These are phyloP conservation scores for Melianthus villosus DNA, from an alignment of 441 rosid species.

Conservation along the genomic window DNA sequence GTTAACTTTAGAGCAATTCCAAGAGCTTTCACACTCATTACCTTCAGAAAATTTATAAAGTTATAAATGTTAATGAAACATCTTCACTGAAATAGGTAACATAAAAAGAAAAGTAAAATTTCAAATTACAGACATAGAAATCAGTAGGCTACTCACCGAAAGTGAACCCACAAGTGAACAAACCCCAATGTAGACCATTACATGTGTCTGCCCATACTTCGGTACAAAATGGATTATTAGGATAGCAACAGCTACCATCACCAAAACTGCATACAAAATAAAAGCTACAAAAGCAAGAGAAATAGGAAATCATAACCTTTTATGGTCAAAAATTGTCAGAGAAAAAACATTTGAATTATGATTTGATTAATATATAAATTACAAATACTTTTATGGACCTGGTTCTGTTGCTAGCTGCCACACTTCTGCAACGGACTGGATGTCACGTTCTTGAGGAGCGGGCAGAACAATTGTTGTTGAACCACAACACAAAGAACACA, in stretches of 20 bases:
- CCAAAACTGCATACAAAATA: constrained; percentile 35
- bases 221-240: constrained; percentile 46
- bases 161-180: constrained; percentile 59
- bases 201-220: constrained; percentile 40
- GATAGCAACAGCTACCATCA: constrained; percentile 38
- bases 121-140: no score
- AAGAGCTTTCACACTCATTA: constrained; percentile 57
- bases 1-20: constrained; percentile 62
- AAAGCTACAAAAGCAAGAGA: constrained; percentile 45
- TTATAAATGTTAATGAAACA: background rate
- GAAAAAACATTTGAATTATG: no score
- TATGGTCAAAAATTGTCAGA: background rate
- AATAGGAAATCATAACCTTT: constrained; percentile 3
- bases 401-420: constrained; percentile 51
- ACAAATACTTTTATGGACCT: constrained; percentile 16
- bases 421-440: constrained; percentile 34
- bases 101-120: constrained; percentile 5
- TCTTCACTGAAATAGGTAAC: no score
- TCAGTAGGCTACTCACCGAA: constrained; percentile 22
- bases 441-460: constrained; percentile 46
- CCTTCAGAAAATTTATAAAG: constrained; percentile 18
- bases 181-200: constrained; percentile 51
- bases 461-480: constrained; percentile 47
- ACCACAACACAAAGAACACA: constrained; percentile 47
- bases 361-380: no score